Evolutionary conservation across 1,139 yeast species (phyloP).

Genomic region (Kodamaea sp.): DNA sequence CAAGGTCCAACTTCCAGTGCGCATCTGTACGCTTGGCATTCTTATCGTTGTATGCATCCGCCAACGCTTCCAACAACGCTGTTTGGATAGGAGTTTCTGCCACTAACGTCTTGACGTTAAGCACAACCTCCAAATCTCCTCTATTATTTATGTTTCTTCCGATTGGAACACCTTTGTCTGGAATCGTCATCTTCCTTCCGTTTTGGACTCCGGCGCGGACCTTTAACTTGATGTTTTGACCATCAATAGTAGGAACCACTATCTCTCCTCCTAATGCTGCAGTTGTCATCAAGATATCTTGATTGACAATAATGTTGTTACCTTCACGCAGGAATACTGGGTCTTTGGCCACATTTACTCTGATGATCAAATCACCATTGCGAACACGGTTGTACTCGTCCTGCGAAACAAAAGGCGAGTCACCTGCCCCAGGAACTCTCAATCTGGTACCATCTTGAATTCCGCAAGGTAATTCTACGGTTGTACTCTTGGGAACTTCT

Average conservation of each 20-base stretch:
- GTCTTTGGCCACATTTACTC: constrained; percentile 78
- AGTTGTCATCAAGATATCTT: constrained; percentile 85
- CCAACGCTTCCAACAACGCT: constrained; percentile 91
- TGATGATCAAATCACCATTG: constrained; percentile 85
- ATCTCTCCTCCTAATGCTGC: constrained; percentile 95
- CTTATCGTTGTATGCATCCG: constrained; percentile 82
- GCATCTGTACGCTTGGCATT: constrained; percentile 72
- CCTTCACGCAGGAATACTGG: constrained; percentile 66
- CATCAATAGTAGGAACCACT: constrained; percentile 84
- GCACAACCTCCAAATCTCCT: constrained; percentile 79
- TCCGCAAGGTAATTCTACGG: constrained; percentile 87
- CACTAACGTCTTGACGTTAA: constrained; percentile 68
- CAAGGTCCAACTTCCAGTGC: constrained; percentile 52
- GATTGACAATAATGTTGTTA: constrained; percentile 60
- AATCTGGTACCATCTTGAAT: constrained; percentile 83
- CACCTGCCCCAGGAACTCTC: constrained; percentile 87
- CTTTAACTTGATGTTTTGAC: constrained; percentile 69
- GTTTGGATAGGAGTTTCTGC: constrained; percentile 87
- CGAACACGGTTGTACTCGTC: constrained; percentile 63
- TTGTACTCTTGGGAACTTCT: constrained; percentile 65
- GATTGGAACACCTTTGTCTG: constrained; percentile 86
- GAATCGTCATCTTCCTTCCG: constrained; percentile 73
- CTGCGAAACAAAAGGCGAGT: constrained; percentile 72
- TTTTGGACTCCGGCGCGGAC: constrained; percentile 86
- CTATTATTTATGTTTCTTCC: constrained; percentile 57